Evolutionary conservation across 371 early-diverging fungal genomes (phyloP), one percentile per base, ranked within the genome.

Genomic region (Chytridium lagenaria): DNA sequence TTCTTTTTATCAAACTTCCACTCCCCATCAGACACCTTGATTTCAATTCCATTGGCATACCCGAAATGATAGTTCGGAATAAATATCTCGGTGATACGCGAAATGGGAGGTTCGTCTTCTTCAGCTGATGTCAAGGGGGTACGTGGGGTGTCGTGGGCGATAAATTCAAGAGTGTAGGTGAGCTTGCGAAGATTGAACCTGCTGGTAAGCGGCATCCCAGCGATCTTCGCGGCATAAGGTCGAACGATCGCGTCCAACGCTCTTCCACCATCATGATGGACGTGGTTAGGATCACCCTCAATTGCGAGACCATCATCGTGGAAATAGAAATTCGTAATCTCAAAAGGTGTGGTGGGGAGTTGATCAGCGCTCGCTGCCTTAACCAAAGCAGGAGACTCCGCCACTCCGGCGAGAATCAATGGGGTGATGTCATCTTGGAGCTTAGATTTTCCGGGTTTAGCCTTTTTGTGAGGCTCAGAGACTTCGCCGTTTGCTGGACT

Each of bases 221-320:
- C 90, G 1, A 92, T 78, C 70, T 93, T 92, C 49, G 90, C 85
- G 5, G 93, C 93, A 82, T 92, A 94, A 1, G 94, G 94, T 28
- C 95, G 86, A 83, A 94, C 80, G 36, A 91, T 86, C 30, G 94
- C 93, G 70, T 92, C 90, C 55, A 94, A 80, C 0, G 91, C 94
- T 50, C 94, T 86, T 15, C 94, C 94, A 22, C 93, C 94, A 36
- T 84, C 75, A 77, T 92, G 91, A 28, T 86, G 81, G 34, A 67
- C 67, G 69, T 88, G 87, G 31, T 82, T 80, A 70, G 85, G 86
- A 12, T 57, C 66, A 12, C 59, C 59, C 52, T 88, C 65, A 12
- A 68, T 69, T 7, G 67, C 77, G 1, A 74, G 38, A 50, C 71
- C 57, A 26, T 33, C 80, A 15, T 76, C 76, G 0, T 72, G 59